Base-by-base conservation (phyloP, 306 rosid species). In the Rubus idaeus region DNA sequence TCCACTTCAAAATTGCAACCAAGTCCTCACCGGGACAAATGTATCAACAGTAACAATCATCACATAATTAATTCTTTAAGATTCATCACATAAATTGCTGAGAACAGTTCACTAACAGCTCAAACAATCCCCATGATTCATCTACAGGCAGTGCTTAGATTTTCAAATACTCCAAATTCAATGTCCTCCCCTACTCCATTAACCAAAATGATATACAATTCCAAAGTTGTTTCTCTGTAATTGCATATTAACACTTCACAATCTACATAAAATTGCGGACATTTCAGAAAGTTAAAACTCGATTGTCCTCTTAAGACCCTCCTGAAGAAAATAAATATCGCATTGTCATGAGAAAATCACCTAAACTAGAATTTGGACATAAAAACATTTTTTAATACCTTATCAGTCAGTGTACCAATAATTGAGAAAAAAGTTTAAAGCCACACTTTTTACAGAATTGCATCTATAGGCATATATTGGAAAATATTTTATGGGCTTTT, bases 271-370 rank as follows among this genome's bases (percentile, higher is more conserved):
- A 13, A 57, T 21, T 21, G 64, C 39, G 14, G 0, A 57, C 61
- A 55, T 20, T 55, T n/a, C 26, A 69, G 41, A 47, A 46, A 2
- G 17, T 47, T 11, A 3, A 10, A 30, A 5, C 56, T 91, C 91
- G 51, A 92, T 83, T 68, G 99, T 96, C 85, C 88, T 92, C 44
- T 73, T 85, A n/a, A 96, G 81, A 78, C 99, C 98, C 73, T 92
- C 98, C 99, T 92, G 89, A 83, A 86, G 72, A 68, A 79, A 81
- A 74, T 11, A 26, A 72, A 63, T 73, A 79, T 63, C 83, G n/a
- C 45, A 52, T 42, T 50, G 52, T 70, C 53, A 35, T 50, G 52
- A 57, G 47, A 45, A 57, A 37, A 79, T 18, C 57, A 46, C 40
- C 62, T 53, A 13, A 10, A 70, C 69, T 47, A 71, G 73, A 78